Base-by-base conservation (phyloP, 768 basidiomycete genomes). In the Auriscalpium orientale region DNA sequence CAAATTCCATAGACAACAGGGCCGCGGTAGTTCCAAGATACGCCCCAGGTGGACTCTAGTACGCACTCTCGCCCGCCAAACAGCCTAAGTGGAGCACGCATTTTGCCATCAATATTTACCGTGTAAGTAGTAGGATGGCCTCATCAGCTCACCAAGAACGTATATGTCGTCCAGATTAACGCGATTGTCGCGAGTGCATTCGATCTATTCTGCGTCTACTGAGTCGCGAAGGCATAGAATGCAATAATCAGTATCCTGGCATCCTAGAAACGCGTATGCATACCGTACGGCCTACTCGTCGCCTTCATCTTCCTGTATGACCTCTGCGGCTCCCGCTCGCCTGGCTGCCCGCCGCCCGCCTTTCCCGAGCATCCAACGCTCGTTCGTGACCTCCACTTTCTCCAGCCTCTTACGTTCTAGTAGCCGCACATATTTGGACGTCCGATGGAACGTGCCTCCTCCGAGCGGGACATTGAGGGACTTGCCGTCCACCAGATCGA, bases 291-390 rank as follows among this genome's bases (percentile, higher is more conserved):
- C 16, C 18, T 47, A 34, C 44, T 54, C 44, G 13, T 46, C 53
- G 9, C 18, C 45, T 2, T 21, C 53, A 9, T 36, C 20, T 12
- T 33, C 45, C 28, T 28, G 28, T 5, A 28, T 28, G 28, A 28
- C 28, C 20, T 46, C 53, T 33, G 16, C 44, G 8, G 20, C 45
- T 9, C 18, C 21, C 13, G 18, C 20, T 46, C 37, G 16, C 47
- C 35, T 36, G 28, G 18, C 61, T 52, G 70, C 70, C 61, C 70
- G 74, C 58, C 79, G 74, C 46, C 74, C 71, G 1, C 82, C 86
- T 64, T 84, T 84, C 11, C 87, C 87, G 16, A 76, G 64, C 58
- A 85, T 76, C 88, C 89, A 98, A 53, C 87, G 78, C 64, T 83
- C 83, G 66, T 98, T 95, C 21, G 80, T 78, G 13, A 81, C 79